Evolutionary conservation across 2,329 filamentous ascomycete species (phyloP).

Genomic region (Alternaria atra): DNA sequence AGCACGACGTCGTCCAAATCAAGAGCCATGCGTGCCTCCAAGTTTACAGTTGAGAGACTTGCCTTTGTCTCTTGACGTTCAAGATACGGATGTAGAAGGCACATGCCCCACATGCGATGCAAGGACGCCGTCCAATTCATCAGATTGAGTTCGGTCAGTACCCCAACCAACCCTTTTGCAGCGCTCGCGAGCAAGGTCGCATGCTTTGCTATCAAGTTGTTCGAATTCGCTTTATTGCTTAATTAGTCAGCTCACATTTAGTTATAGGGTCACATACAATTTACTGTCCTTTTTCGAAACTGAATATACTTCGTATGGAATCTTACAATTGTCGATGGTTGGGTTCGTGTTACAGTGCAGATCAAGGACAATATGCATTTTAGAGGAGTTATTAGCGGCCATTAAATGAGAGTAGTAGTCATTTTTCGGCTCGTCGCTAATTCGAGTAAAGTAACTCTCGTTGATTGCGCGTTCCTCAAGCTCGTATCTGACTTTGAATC

Average conservation of each 20-base stretch:
- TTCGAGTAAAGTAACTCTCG: constrained; percentile 17
- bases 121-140: neutral
- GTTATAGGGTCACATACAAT: constrained; percentile 11
- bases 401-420: constrained; percentile 21
- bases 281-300: constrained; percentile 20
- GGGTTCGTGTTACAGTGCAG: constrained; percentile 38
- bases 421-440: constrained; percentile 11
- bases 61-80: constrained; percentile 5
- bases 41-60: constrained; percentile 12
- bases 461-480: constrained; percentile 19
- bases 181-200: neutral
- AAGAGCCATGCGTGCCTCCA: constrained; percentile 11
- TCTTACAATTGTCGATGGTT: constrained; percentile 30
- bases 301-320: constrained; percentile 38
- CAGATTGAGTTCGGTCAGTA: neutral
- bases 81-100: neutral
- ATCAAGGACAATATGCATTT: constrained; percentile 43
- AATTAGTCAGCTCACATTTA: neutral
- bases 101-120: neutral
- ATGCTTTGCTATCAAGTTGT: neutral
- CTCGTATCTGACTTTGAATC: constrained; percentile 21
- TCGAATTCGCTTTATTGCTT: neutral
- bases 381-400: constrained; percentile 22
- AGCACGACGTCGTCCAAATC: constrained; percentile 9
- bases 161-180: neutral